Evolutionary conservation across 495 filamentous ascomycete species (phyloP).

Genomic region (Penicillium maclennaniae): DNA sequence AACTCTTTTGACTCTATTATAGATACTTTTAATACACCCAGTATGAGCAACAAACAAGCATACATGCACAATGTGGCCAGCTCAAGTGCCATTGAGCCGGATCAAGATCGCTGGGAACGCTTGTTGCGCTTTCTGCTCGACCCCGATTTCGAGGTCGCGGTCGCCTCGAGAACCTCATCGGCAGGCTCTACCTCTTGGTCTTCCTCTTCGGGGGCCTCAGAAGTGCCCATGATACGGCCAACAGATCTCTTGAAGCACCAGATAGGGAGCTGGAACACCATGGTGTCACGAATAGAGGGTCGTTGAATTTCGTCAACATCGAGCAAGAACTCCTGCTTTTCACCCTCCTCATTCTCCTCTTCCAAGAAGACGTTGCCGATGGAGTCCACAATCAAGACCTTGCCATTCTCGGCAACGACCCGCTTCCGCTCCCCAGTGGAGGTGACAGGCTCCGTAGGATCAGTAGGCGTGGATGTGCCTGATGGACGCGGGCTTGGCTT

Average conservation of each 20-base stretch:
- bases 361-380: slow-evolving; percentile 89
- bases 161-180: slow-evolving; percentile 28
- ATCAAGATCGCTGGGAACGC: slow-evolving; percentile 34
- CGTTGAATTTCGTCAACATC: slow-evolving; percentile 66
- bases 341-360: slow-evolving; percentile 81
- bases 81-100: neutral
- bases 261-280: slow-evolving; percentile 62
- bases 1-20: neutral
- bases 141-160: slow-evolving; percentile 21
- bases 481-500: slow-evolving; percentile 32
- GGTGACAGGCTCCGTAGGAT: slow-evolving; percentile 47
- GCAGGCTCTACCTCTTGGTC: slow-evolving; percentile 12
- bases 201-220: slow-evolving; percentile 11
- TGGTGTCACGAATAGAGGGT: slow-evolving; percentile 66
- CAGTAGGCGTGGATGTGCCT: slow-evolving; percentile 49
- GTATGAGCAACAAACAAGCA: neutral
- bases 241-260: slow-evolving; percentile 59
- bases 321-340: slow-evolving; percentile 74
- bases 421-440: slow-evolving; percentile 70
- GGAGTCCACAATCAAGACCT: slow-evolving; percentile 87
- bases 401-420: slow-evolving; percentile 90
- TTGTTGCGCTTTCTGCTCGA: slow-evolving; percentile 29
- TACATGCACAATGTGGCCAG: neutral
- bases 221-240: slow-evolving; percentile 47
- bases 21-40: neutral